phyloP scores from a whole-genome alignment of 805 yeast species.

The Lipomyces yamadae region DNA sequence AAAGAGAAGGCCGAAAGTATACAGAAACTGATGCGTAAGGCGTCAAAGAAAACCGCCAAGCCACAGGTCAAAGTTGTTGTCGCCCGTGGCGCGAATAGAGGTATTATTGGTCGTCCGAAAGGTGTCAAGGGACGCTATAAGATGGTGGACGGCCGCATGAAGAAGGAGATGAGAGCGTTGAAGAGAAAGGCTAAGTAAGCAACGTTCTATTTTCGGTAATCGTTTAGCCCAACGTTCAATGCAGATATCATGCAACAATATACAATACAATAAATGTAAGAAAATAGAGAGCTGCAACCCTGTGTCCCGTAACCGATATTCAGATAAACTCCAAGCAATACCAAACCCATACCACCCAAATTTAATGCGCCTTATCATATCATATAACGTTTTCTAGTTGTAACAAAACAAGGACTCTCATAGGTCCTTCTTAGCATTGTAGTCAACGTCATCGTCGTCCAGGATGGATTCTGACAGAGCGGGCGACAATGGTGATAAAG shows the following conservation, averaged over 20 bases:
- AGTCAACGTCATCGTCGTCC: neutral
- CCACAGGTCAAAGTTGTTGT: slow-evolving; percentile 88
- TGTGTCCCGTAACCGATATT: neutral
- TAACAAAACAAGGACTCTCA: neutral
- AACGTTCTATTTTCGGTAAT: too few species aligned
- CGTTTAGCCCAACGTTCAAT: neutral
- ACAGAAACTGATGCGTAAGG: slow-evolving; percentile 77
- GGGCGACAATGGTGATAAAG: slow-evolving; percentile 17
- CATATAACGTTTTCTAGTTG: neutral
- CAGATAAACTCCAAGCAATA: neutral
- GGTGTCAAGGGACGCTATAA: slow-evolving; percentile 97
- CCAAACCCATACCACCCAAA: neutral
- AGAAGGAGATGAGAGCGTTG: slow-evolving; percentile 95
- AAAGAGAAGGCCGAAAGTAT: slow-evolving; percentile 95
- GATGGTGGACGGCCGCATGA: slow-evolving; percentile 98
- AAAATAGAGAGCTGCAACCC: neutral
- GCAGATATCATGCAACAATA: neutral
- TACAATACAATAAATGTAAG: neutral
- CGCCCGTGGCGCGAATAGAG: slow-evolving; percentile 83
- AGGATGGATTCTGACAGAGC: neutral
- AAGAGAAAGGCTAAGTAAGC: slow-evolving; percentile 73
- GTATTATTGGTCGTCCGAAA: slow-evolving; percentile 91
- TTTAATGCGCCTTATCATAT: neutral
- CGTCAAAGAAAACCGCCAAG: slow-evolving; percentile 63
- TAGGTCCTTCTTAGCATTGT: neutral